phyloP scores from a whole-genome alignment of 129 eudicot genomes.

The Artemisia tridentata region DNA sequence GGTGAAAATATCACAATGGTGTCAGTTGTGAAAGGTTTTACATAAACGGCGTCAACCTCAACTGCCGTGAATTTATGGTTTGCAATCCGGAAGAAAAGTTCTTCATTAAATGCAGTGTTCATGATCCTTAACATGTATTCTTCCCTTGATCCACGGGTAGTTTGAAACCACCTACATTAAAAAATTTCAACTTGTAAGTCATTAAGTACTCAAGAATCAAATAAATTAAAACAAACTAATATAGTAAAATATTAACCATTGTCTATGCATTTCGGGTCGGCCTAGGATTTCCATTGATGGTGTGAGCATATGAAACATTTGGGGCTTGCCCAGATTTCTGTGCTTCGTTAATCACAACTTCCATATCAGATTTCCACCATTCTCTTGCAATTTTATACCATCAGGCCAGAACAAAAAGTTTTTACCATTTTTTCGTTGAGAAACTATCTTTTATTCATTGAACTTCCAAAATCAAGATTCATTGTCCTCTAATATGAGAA shows the following conservation, averaged over 20 bases:
- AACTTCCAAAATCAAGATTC: too few relatives aligned
- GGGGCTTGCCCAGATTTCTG: too few relatives aligned
- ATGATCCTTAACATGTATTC: constrained; percentile 58
- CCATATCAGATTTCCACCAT: too few relatives aligned
- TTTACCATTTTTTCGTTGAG: too few relatives aligned
- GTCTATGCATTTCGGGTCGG: constrained; percentile 42
- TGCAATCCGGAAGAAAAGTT: constrained; percentile 68
- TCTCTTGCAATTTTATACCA: too few relatives aligned
- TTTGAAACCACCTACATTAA: constrained; percentile 47
- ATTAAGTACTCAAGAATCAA: neutral
- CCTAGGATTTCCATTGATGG: constrained; percentile 75
- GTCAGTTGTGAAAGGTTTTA: constrained; percentile 59
- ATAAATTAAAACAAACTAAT: neutral
- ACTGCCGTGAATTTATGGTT: constrained; percentile 58
- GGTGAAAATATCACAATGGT: constrained; percentile 36
- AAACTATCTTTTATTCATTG: too few relatives aligned
- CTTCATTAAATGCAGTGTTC: constrained; percentile 85
- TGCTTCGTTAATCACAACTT: too few relatives aligned
- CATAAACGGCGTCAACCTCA: constrained; percentile 68
- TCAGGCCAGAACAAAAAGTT: too few relatives aligned
- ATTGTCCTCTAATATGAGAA: too few relatives aligned
- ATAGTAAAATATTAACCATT: constrained; percentile 30
- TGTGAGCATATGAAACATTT: constrained; percentile 79
- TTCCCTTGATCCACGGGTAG: constrained; percentile 58
- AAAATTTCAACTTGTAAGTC: neutral